phyloP scores from a whole-genome alignment of 2,329 filamentous ascomycete species.

The Metarhizium guizhouense region DNA sequence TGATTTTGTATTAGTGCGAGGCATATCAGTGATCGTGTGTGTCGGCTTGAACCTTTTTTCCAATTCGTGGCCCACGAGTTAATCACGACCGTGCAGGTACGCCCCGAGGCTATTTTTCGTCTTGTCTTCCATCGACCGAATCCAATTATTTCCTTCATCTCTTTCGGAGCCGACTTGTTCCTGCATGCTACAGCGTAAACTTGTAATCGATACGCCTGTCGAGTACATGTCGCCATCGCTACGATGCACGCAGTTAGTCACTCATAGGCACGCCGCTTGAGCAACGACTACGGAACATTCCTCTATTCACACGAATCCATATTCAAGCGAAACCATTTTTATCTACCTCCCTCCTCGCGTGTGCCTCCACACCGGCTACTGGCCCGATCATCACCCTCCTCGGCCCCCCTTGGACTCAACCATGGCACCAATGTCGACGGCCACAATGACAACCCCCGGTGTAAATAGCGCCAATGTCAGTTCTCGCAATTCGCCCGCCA shows the following conservation, averaged over 20 bases:
- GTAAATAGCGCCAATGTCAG: conserved; percentile 37
- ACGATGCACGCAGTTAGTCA: conserved; percentile 13
- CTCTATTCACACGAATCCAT: neutral
- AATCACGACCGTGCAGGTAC: neutral
- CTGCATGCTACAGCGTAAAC: neutral
- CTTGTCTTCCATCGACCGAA: neutral
- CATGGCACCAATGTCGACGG: conserved; percentile 30
- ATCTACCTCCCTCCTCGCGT: neutral
- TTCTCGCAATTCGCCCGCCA: conserved; percentile 43
- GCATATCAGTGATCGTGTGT: neutral
- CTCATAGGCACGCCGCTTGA: conserved; percentile 7
- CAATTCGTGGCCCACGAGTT: neutral
- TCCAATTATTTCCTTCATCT: neutral
- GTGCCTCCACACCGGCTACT: neutral
- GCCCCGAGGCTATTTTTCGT: neutral
- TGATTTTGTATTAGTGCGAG: conserved; percentile 8
- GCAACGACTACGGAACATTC: neutral
- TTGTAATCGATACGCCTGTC: neutral
- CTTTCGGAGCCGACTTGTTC: neutral
- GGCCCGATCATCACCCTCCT: conserved; percentile 7
- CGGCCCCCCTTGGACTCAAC: conserved; percentile 17
- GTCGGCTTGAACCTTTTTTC: neutral
- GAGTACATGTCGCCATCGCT: conserved; percentile 6
- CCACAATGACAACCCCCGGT: conserved; percentile 25
- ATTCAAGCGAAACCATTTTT: neutral